Percentiles rank a stretch among this genome's conserved stretches.
Evolutionary conservation across 495 filamentous ascomycete genomes (phyloP).

Genomic region (Diplogelasinospora grovesii): DNA sequence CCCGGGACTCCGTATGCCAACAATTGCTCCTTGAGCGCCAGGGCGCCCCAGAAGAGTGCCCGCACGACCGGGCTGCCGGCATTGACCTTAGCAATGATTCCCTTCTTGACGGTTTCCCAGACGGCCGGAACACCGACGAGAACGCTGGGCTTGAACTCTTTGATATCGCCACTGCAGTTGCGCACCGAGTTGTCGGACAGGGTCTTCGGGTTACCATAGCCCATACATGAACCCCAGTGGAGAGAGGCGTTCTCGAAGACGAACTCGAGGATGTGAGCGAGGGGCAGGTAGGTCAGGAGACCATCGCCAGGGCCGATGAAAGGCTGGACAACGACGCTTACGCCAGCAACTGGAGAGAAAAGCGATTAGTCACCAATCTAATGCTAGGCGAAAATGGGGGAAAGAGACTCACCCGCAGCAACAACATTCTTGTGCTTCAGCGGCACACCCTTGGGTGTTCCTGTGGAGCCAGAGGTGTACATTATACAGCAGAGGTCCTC

Average conservation of each 20-base stretch:
- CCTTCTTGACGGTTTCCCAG: conserved; percentile 98
- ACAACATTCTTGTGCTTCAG: conserved; percentile 85
- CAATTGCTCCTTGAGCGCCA: conserved; percentile 76
- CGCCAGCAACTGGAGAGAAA: conserved; percentile 63
- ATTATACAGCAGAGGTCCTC: conserved; percentile 97
- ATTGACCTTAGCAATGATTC: conserved; percentile 81
- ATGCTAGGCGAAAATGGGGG: background rate
- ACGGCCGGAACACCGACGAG: conserved; percentile 94
- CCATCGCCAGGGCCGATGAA: conserved; percentile 83
- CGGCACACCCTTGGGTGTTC: conserved; percentile 90
- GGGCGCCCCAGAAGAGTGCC: conserved; percentile 88
- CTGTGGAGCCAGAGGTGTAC: conserved; percentile 99
- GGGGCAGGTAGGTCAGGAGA: conserved; percentile 85
- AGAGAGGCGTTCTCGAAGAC: conserved; percentile 92
- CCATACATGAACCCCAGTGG: conserved; percentile 95
- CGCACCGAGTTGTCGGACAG: conserved; percentile 83
- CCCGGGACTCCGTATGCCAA: conserved; percentile 72
- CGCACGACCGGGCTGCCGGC: conserved; percentile 63
- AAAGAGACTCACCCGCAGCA: conserved; percentile 61
- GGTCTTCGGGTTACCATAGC: conserved; percentile 91
- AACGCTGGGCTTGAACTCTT: conserved; percentile 85
- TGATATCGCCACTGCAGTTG: conserved; percentile 93
- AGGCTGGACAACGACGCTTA: conserved; percentile 74
- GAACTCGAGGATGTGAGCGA: conserved; percentile 94
- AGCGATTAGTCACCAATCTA: conserved; percentile 9